A percentile compares a stretch with the other conserved stretches of the same genome.
phyloP scores from a whole-genome alignment of 2,329 filamentous ascomycete genomes.

The Cercospora sojina region DNA sequence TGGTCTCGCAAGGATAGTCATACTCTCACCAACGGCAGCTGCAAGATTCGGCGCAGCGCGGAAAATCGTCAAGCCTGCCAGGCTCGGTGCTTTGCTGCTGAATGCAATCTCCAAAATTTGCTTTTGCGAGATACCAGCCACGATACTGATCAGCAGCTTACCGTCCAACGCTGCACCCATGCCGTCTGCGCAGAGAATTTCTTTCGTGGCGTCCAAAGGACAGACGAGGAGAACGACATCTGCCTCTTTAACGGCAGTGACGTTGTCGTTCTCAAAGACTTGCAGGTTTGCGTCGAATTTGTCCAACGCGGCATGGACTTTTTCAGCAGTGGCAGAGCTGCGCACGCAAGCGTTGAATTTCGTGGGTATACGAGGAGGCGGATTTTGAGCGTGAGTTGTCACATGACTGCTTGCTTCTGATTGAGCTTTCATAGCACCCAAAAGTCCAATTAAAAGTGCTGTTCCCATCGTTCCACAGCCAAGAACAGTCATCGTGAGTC shows the following conservation, averaged over 20 bases:
- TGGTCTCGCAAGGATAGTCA: conserved; percentile 71
- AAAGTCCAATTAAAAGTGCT: conserved; percentile 77
- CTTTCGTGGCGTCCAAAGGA: conserved; percentile 69
- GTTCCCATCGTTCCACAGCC: conserved; percentile 89
- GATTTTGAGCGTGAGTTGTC: conserved; percentile 37
- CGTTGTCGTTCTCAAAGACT: conserved; percentile 70
- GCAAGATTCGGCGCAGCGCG: conserved; percentile 85
- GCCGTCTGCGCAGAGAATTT: conserved; percentile 65
- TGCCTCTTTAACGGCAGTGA: conserved; percentile 64
- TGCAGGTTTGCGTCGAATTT: conserved; percentile 62
- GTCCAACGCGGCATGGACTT: conserved; percentile 64
- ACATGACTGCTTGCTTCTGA: neutral
- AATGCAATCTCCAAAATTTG: conserved; percentile 41
- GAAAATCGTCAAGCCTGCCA: conserved; percentile 53
- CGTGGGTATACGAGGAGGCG: conserved; percentile 61
- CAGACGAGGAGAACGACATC: conserved; percentile 76
- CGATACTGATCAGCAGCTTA: conserved; percentile 79
- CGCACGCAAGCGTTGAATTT: conserved; percentile 81
- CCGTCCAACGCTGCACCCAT: conserved; percentile 71
- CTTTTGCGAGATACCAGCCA: conserved; percentile 69
- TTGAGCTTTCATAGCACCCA: conserved; percentile 59
- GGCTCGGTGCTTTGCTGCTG: no score
- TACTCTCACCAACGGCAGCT: conserved; percentile 72
- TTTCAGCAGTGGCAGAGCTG: conserved; percentile 65
- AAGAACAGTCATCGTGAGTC: conserved; percentile 73